Evolutionary conservation across 768 basidiomycete species (phyloP).

Genomic region (Collybia mongolica): DNA sequence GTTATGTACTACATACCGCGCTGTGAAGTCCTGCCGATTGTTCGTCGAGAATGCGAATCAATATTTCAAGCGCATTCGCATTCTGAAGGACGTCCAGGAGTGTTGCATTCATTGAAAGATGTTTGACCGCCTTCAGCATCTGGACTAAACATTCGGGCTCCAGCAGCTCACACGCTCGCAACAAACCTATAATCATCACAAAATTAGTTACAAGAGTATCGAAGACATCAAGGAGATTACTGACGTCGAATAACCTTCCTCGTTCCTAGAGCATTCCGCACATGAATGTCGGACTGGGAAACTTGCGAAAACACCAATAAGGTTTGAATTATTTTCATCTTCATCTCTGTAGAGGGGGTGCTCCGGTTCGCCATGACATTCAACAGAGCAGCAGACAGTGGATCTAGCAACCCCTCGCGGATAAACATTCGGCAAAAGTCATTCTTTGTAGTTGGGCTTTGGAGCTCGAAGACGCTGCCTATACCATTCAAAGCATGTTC

Average conservation of each 20-base stretch:
- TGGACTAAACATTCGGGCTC: constrained; percentile 87
- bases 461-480: constrained; percentile 91
- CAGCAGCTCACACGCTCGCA: constrained; percentile 84
- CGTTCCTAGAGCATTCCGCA: constrained; percentile 88
- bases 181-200: constrained; percentile 54
- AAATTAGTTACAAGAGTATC: background rate
- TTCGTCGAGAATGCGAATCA: constrained; percentile 83
- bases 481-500: constrained; percentile 94
- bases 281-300: constrained; percentile 92
- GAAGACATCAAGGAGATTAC: constrained; percentile 26
- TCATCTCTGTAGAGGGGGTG: constrained; percentile 67
- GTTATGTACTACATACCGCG: constrained; percentile 54
- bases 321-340: constrained; percentile 88
- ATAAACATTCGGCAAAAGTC: constrained; percentile 99
- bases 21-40: constrained; percentile 76
- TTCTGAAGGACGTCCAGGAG: constrained; percentile 94
- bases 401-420: constrained; percentile 91
- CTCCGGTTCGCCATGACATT: constrained; percentile 82
- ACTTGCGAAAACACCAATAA: constrained; percentile 91
- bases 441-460: constrained; percentile 95
- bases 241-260: constrained; percentile 86
- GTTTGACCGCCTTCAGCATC: constrained; percentile 93
- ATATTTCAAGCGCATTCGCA: constrained; percentile 89
- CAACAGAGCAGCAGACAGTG: constrained; percentile 84
- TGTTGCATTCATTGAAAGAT: constrained; percentile 90